Conservation (phyloP, 257 asterid genomes). For the Capsicum baccatum region DNA sequence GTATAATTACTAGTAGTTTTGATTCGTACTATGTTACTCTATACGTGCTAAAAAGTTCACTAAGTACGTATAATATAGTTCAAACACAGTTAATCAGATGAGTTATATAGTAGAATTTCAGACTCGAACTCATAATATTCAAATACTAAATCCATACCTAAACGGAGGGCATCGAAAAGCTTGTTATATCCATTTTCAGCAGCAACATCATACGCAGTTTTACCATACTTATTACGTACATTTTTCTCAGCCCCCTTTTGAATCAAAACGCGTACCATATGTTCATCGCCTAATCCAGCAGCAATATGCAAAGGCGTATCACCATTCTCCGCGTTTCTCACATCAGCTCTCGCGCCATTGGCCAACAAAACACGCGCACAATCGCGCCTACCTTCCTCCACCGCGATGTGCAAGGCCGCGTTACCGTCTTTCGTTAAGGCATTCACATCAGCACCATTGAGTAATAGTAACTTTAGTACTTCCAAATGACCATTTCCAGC, state of each 20-base stretch:
- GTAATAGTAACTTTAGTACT: constrained; percentile 60
- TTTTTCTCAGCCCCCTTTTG: constrained; percentile 76
- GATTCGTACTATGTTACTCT: background rate
- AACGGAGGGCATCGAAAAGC: constrained; percentile 65
- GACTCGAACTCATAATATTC: background rate
- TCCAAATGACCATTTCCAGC: constrained; percentile 65
- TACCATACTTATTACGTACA: constrained; percentile 55
- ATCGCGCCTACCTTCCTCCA: constrained; percentile 63
- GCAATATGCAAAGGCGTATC: constrained; percentile 74
- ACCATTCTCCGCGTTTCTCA: constrained; percentile 43
- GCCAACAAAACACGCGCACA: constrained; percentile 66
- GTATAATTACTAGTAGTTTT: background rate
- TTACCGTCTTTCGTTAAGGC: constrained; percentile 63
- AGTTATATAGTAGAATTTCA: background rate
- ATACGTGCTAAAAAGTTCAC: background rate
- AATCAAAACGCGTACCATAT: constrained; percentile 62
- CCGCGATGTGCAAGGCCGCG: constrained; percentile 71
- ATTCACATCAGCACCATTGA: constrained; percentile 65
- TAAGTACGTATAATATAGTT: background rate
- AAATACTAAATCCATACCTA: constrained; percentile 42
- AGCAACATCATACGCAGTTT: constrained; percentile 73
- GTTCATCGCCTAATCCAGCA: constrained; percentile 62
- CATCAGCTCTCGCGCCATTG: constrained; percentile 46
- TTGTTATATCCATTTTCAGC: constrained; percentile 70
- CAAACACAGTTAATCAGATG: background rate